phyloP scores from a whole-genome alignment of 2,329 filamentous ascomycete genomes.

The Exserohilum turcica region DNA sequence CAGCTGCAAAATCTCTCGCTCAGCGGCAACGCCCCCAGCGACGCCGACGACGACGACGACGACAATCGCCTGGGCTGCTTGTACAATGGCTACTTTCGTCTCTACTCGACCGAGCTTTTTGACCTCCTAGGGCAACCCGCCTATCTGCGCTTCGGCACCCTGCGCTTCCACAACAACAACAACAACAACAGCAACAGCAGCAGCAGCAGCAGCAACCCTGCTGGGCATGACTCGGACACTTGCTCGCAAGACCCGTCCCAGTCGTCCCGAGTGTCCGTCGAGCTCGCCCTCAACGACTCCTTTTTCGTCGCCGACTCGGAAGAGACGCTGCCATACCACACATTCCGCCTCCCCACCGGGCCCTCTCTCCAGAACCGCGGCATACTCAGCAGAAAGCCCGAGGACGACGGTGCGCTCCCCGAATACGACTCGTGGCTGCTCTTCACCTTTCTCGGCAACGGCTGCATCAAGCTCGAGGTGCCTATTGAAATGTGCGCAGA shows the following conservation, averaged over 20 bases:
- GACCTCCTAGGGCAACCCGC: conserved; percentile 43
- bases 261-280: conserved; percentile 28
- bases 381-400: conserved; percentile 38
- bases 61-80: conserved; percentile 28
- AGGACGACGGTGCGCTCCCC: conserved; percentile 39
- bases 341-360: conserved; percentile 37
- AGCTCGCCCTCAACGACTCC: conserved; percentile 41
- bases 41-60: conserved; percentile 9
- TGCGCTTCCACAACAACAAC: conserved; percentile 42
- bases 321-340: conserved; percentile 45
- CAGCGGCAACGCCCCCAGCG: not conserved
- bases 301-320: conserved; percentile 44
- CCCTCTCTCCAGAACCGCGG: conserved; percentile 44
- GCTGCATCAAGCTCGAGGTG: conserved; percentile 44
- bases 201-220: conserved; percentile 16
- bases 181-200: no score
- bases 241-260: conserved; percentile 1
- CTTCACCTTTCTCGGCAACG: conserved; percentile 45
- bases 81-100: conserved; percentile 44
- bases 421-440: conserved; percentile 46
- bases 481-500: conserved; percentile 47
- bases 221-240: conserved; percentile 6
- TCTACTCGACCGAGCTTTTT: conserved; percentile 45
- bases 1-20: conserved; percentile 30
- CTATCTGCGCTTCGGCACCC: conserved; percentile 43